phyloP scores from a whole-genome alignment of 257 asterid genomes.

The Ophiorrhiza pumila region DNA sequence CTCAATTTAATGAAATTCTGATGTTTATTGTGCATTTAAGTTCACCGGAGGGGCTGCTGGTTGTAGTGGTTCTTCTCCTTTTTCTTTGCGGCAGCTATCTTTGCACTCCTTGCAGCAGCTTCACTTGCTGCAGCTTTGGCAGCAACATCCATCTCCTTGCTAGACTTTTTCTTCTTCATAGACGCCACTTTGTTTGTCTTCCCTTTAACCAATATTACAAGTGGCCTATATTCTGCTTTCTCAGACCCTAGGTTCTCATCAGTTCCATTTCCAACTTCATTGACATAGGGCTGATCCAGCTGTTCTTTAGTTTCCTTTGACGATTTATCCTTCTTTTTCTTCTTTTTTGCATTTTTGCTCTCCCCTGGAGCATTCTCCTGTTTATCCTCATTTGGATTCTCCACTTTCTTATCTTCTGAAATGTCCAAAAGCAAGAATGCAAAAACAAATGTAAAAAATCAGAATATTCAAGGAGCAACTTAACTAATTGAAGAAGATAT shows the following conservation, averaged over 20 bases:
- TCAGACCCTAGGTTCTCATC: slow-evolving; percentile 40
- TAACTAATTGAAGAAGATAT: slow-evolving; percentile 3
- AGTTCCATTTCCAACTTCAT: slow-evolving; percentile 42
- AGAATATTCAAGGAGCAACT: slow-evolving; percentile 7
- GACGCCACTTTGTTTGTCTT: slow-evolving; percentile 73
- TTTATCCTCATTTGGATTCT: slow-evolving; percentile 41
- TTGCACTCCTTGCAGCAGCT: slow-evolving; percentile 93
- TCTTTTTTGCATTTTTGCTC: slow-evolving; percentile 83
- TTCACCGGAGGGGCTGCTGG: slow-evolving; percentile 84
- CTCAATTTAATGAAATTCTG: slow-evolving; percentile 26
- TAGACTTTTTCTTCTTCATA: slow-evolving; percentile 78
- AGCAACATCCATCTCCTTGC: slow-evolving; percentile 78
- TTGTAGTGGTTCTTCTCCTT: slow-evolving; percentile 96
- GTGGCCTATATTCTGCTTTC: slow-evolving; percentile 49
- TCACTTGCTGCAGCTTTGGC: slow-evolving; percentile 86
- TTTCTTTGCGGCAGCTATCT: slow-evolving; percentile 85
- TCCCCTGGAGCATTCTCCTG: slow-evolving; percentile 57
- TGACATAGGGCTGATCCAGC: slow-evolving; percentile 42
- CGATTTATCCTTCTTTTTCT: slow-evolving; percentile 82
- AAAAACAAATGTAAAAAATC: background rate
- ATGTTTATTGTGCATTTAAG: slow-evolving; percentile 18
- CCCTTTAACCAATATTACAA: slow-evolving; percentile 63
- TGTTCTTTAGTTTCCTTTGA: slow-evolving; percentile 65
- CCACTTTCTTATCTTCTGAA: slow-evolving; percentile 46
- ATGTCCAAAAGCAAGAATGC: slow-evolving; percentile 30